Base-by-base conservation (phyloP, 345 rosid genomes). In the Brassica rapa region DNA sequence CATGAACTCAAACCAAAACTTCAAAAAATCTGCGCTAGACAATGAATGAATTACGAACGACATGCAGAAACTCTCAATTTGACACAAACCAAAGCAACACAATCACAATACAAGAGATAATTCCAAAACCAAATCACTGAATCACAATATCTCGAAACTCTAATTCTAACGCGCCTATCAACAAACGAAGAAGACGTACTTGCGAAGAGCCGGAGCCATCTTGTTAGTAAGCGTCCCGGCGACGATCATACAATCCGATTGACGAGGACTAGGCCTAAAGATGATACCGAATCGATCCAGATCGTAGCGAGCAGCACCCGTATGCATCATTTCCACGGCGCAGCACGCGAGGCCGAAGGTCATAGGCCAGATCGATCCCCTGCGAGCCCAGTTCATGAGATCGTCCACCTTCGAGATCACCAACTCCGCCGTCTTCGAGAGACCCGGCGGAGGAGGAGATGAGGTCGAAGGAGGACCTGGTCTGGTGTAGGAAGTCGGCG, bases 191-290 rank as follows among this genome's bases (percentile, higher is more conserved):
- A n/a, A n/a, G n/a, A n/a, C n/a, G 59, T 88, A 94, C 97, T 85
- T 95, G 87, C 99, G 93, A 67, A 95, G 96, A n/a, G 99, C 99
- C 8, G 99, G 99, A 66, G 98, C 99, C 99, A 95, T 95, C 88
- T 95, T 95, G 71, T 95, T 95, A 78, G 99, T 95, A 71, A 95
- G 98, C 6, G 99, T 95, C 6, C 99, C 99, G 8, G 99, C 99
- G 29, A 95, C 99, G 77, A 95, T 88, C 99, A 95, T 95, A 77
- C 96, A 88, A 85, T 95, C 99, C 12, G 99, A 95, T 76, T 95
- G 99, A 2, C 99, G 91, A 61, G 99, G 99, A 81, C 98, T 95
- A 8, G 99, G 99, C 77, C 99, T 84, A 75, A 95, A 95, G 64
- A 95, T 95, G 74, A 95, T 74, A 43, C 99, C 99, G 63, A 95